Percentiles rank a stretch among this genome's conserved stretches.
phyloP scores from a whole-genome alignment of 2,329 filamentous ascomycete genomes.

The Penicillium aurantiogriseum region DNA sequence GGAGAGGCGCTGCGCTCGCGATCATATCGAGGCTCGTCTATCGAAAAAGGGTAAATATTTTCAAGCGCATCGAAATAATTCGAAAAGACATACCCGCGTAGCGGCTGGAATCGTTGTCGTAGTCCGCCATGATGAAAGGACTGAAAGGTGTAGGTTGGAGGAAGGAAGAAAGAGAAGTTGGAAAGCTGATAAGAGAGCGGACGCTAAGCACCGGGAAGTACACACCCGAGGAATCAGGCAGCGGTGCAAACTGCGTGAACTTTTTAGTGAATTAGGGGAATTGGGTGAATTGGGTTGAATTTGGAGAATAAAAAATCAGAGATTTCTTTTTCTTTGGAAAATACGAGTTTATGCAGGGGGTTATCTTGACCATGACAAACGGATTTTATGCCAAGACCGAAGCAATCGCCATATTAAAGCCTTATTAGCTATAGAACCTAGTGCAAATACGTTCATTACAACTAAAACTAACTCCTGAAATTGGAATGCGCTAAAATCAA shows the following conservation, averaged over 20 bases:
- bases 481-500: conserved; percentile 11
- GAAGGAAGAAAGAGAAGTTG: conserved; percentile 24
- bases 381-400: conserved; percentile 1
- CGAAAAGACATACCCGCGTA: conserved; percentile 59
- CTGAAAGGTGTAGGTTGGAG: conserved; percentile 20
- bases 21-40: conserved; percentile 62
- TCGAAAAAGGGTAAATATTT: not conserved
- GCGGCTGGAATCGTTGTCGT: conserved; percentile 63
- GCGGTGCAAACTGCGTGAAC: not conserved
- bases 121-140: conserved; percentile 52
- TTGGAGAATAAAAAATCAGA: not conserved
- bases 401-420: not conserved
- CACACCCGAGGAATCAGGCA: conserved; percentile 19
- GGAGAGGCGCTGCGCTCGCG: conserved; percentile 67
- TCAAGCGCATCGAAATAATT: not conserved
- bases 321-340: not conserved
- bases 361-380: not conserved
- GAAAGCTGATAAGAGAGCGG: conserved; percentile 16
- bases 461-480: not conserved
- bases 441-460: conserved; percentile 1
- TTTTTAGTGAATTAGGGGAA: not conserved
- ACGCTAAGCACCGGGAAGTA: conserved; percentile 20
- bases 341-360: conserved; percentile 3
- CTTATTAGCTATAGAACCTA: not conserved
- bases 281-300: not conserved